Evolutionary conservation across 305 asterid genomes (phyloP).

Genomic region (Striga hermonthica): DNA sequence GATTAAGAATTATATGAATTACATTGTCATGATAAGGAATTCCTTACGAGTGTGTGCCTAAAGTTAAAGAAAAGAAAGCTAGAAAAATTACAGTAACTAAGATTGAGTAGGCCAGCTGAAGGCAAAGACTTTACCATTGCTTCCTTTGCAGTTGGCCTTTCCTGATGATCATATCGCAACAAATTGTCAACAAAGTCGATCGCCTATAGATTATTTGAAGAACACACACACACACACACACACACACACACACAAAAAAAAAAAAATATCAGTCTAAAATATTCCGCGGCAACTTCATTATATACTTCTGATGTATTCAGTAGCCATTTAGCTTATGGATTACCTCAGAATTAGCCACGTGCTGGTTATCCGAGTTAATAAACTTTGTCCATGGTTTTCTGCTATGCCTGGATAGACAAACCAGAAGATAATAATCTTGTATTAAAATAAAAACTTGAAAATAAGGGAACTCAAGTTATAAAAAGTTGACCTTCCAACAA

Average conservation of each 20-base stretch:
- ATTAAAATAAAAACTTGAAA: slow-evolving; percentile 1
- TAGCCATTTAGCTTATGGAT: slow-evolving; percentile 22
- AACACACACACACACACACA: no score
- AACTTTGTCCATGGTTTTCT: slow-evolving; percentile 79
- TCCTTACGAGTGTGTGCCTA: no score
- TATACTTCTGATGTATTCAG: not conserved
- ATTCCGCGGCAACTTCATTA: slow-evolving; percentile 1
- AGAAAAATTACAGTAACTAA: not conserved
- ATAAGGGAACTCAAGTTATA: not conserved
- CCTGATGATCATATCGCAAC: slow-evolving; percentile 94
- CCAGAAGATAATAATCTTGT: slow-evolving; percentile 17
- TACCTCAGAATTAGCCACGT: slow-evolving; percentile 87
- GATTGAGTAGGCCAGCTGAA: not conserved
- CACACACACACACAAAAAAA: no score
- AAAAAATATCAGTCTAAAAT: slow-evolving; percentile 23
- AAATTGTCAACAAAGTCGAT: slow-evolving; percentile 93
- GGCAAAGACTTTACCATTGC: slow-evolving; percentile 66
- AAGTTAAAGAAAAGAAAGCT: no score
- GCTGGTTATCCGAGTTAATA: slow-evolving; percentile 82
- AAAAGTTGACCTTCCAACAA: slow-evolving; percentile 62
- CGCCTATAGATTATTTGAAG: slow-evolving; percentile 48
- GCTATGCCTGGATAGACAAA: slow-evolving; percentile 59
- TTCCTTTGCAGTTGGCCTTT: slow-evolving; percentile 94
- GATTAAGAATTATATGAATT: no score
- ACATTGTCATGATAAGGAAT: no score